Percentiles rank a stretch among this genome's conserved stretches.
Conservation (phyloP, 2,329 filamentous ascomycete genomes). For the Colletotrichum sp. region DNA sequence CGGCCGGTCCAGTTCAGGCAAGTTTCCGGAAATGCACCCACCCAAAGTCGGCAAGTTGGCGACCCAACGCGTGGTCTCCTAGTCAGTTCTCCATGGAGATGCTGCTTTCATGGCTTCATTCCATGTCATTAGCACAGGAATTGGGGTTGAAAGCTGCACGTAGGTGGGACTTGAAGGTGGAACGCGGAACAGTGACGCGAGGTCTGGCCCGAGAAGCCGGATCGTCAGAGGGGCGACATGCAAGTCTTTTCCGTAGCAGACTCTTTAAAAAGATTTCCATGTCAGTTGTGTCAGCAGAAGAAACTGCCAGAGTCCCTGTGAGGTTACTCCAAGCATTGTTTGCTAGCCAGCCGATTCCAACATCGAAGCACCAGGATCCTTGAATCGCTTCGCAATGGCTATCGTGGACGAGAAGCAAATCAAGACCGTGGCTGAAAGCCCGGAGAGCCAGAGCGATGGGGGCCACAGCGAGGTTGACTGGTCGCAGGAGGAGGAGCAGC, state of each 20-base stretch:
- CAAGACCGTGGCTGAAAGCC: neutral
- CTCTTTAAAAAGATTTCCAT: neutral
- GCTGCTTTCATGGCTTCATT: neutral
- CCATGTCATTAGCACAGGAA: neutral
- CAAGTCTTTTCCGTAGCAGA: neutral
- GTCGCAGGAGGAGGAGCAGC: constrained; percentile 31
- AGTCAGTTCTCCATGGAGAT: neutral
- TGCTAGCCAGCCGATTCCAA: neutral
- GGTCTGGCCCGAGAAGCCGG: neutral
- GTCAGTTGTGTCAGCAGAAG: neutral
- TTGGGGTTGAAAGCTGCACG: neutral
- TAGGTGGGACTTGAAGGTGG: neutral
- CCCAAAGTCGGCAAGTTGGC: neutral
- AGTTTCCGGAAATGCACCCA: neutral
- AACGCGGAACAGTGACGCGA: neutral
- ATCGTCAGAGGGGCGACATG: neutral
- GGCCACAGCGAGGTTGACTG: constrained; percentile 21
- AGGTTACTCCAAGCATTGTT: neutral
- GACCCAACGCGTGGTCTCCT: neutral
- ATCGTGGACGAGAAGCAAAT: neutral
- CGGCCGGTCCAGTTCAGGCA: neutral
- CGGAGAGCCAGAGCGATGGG: neutral
- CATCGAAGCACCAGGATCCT: neutral
- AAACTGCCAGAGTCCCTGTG: neutral
- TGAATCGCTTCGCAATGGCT: neutral